Base-by-base conservation (phyloP, 306 rosid genomes). In the Casuarina glauca region DNA sequence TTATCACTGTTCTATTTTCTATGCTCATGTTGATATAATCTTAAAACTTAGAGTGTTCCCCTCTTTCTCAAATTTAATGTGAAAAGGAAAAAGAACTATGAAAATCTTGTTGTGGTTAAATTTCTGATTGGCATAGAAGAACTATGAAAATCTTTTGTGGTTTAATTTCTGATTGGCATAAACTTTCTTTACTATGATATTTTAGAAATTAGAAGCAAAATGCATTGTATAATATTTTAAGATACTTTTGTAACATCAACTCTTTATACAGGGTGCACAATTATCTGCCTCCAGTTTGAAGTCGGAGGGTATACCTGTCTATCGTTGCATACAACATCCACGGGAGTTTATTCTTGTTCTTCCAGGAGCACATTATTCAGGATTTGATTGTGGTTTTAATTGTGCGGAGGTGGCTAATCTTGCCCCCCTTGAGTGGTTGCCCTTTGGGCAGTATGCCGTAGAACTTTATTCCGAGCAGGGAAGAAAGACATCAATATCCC, bases 401-500 rank as follows among this genome's bases (percentile, higher is more conserved):
- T 82, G 86, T 79, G 84, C 94, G 19, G 97, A 89, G 88, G 84
- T 80, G 7, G 89, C 85, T 76, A 86, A 86, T 76, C 87, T 91
- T 76, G 97, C 97, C 70, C 90, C 99, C 78, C 79, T 95, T 50
- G 92, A 88, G 62, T 95, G 97, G 99, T 84, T 95, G 82, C 93
- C 88, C 79, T 86, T 81, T 45, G 99, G 99, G 70, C 88, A 63
- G 86, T 81, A 83, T 76, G 89, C 85, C 70, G 88, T 85, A 20
- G 96, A 93, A 77, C 73, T 78, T 63, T 90, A 89, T 84, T 63
- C 74, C 69, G 86, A 86, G 79, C 81, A 77, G 68, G 84, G 84
- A 82, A 87, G 89, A 82, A 93, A 84, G 83, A 93, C 93, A 44
- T 81, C 82, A 39, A 51, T 95, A 78, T 93, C 99, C 76, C 78